These are phyloP conservation scores for Trichoderma orchidacearum DNA, from an alignment of 495 filamentous ascomycete species.

Conservation along the genomic window DNA sequence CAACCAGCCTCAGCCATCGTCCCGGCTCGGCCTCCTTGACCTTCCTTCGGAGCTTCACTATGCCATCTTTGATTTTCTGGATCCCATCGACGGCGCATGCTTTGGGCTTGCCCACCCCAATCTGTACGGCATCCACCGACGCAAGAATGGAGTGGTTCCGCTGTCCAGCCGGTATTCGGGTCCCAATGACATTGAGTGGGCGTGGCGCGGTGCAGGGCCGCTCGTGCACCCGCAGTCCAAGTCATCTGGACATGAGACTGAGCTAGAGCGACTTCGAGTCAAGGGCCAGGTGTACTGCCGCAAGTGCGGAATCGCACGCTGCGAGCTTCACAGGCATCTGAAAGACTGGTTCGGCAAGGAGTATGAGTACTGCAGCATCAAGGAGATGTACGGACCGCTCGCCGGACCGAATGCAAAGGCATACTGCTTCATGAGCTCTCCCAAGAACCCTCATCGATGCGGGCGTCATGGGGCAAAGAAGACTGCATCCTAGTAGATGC, in stretches of 20 bases:
- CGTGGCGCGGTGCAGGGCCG: constrained; percentile 33
- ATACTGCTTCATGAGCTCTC: constrained; percentile 35
- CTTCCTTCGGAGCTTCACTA: constrained; percentile 46
- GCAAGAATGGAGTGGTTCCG: constrained; percentile 33
- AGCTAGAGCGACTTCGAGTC: constrained; percentile 23
- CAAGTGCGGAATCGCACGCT: constrained; percentile 36
- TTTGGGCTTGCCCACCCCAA: constrained; percentile 36
- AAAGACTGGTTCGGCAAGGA: constrained; percentile 34
- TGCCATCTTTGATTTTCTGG: constrained; percentile 38
- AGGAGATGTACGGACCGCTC: constrained; percentile 31
- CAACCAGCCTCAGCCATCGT: constrained; percentile 19
- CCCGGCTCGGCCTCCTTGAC: constrained; percentile 21
- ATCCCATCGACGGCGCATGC: constrained; percentile 39
- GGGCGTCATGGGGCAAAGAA: constrained; percentile 25
- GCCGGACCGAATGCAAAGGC: constrained; percentile 20
- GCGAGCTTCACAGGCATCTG: constrained; percentile 40
- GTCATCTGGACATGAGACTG: constrained; percentile 9
- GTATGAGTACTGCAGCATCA: constrained; percentile 35
- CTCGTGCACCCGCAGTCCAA: constrained; percentile 8
- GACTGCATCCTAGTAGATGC: background rate
- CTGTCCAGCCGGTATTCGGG: constrained; percentile 32
- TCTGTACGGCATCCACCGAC: constrained; percentile 37
- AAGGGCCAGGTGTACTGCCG: constrained; percentile 34
- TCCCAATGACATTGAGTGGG: constrained; percentile 41
- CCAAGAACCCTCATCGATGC: constrained; percentile 30